Percentiles rank a stretch among this genome's conserved stretches.
phyloP scores from a whole-genome alignment of 352 stramenopile species.

The Globisporangium megalacanthum region DNA sequence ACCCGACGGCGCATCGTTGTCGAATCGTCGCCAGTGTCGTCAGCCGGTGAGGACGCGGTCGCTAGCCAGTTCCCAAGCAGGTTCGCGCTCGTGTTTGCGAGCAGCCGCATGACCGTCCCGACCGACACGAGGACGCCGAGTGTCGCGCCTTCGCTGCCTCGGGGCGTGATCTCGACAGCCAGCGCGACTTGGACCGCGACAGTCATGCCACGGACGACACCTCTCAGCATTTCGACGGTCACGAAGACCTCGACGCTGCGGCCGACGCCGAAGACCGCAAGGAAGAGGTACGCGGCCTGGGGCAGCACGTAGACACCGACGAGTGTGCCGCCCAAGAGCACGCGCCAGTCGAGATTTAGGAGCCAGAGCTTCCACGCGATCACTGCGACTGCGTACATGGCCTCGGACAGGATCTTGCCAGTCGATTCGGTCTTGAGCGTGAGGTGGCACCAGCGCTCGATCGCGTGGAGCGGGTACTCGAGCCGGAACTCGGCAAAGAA shows the following conservation, averaged over 20 bases:
- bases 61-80: constrained; percentile 35
- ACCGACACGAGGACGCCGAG: constrained; percentile 50
- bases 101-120: constrained; percentile 39
- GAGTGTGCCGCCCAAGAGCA: constrained; percentile 19
- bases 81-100: constrained; percentile 41
- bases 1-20: constrained; percentile 17
- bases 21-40: constrained; percentile 9
- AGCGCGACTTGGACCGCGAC: constrained; percentile 33
- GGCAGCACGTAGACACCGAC: constrained; percentile 31
- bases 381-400: constrained; percentile 33
- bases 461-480: constrained; percentile 34
- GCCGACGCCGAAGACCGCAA: constrained; percentile 21
- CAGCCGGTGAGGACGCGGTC: neutral
- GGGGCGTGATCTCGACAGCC: constrained; percentile 45
- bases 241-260: constrained; percentile 31
- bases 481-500: constrained; percentile 59
- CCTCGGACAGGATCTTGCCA: constrained; percentile 41
- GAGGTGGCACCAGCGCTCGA: constrained; percentile 38
- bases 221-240: constrained; percentile 28
- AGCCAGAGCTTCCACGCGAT: constrained; percentile 41
- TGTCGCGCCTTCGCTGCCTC: constrained; percentile 46
- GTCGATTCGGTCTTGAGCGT: constrained; percentile 33
- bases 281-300: constrained; percentile 29
- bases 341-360: constrained; percentile 43
- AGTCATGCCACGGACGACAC: constrained; percentile 33